Evolutionary conservation across 805 yeast species (phyloP).

Genomic region (Vanderwaltozyma tropicalis): DNA sequence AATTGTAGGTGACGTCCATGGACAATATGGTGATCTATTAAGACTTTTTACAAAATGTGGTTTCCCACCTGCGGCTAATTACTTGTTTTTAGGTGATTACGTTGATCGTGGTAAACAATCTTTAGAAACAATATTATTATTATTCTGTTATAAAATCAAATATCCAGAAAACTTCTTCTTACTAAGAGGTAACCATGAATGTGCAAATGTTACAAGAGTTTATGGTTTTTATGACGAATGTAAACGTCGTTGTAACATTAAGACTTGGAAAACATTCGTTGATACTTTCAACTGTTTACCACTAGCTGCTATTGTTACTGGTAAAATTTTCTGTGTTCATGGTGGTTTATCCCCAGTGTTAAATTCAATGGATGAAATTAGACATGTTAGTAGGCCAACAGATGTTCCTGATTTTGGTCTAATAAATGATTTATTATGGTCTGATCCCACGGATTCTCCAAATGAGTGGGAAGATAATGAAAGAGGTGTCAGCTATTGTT

Average conservation of each 20-base stretch:
- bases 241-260: slow-evolving; percentile 80
- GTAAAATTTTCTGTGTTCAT: slow-evolving; percentile 82
- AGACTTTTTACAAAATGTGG: slow-evolving; percentile 92
- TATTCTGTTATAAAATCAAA: slow-evolving; percentile 86
- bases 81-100: slow-evolving; percentile 87
- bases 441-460: slow-evolving; percentile 55
- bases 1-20: slow-evolving; percentile 88
- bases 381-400: slow-evolving; percentile 63
- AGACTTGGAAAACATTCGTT: slow-evolving; percentile 85
- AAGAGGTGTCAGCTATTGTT: slow-evolving; percentile 70
- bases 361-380: slow-evolving; percentile 52
- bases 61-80: slow-evolving; percentile 88
- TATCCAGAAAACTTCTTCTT: slow-evolving; percentile 92
- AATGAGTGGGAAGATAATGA: slow-evolving; percentile 69
- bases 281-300: slow-evolving; percentile 94
- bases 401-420: slow-evolving; percentile 74
- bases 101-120: slow-evolving; percentile 97
- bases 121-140: slow-evolving; percentile 75
- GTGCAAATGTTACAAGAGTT: slow-evolving; percentile 90
- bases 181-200: slow-evolving; percentile 94
- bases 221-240: slow-evolving; percentile 98
- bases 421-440: slow-evolving; percentile 69
- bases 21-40: slow-evolving; percentile 84
- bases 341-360: slow-evolving; percentile 74
- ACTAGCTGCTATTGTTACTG: slow-evolving; percentile 87